Base-by-base conservation (phyloP, 75 land plant species). In the Isoetes taiwanensis region DNA sequence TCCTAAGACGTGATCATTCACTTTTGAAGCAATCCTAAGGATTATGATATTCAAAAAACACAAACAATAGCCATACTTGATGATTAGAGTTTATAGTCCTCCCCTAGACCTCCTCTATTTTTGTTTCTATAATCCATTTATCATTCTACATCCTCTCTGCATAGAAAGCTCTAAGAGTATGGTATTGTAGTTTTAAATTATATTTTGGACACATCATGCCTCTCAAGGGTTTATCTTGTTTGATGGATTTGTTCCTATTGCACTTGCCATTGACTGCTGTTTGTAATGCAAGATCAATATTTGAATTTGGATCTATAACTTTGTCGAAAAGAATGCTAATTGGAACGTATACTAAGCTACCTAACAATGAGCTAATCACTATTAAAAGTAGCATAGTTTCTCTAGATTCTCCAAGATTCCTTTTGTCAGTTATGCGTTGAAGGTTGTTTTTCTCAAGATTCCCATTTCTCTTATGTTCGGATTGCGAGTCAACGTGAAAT, bases 81-180 rank as follows among this genome's bases (percentile, higher is more conserved):
- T 48, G 97, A 90, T 50, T 80, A 64, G 52, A 83, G 75, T 9
- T 41, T 5, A 43, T 80, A 68, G 12, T 54, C 69, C 42, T 67
- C n/a, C n/a, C n/a, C n/a, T n/a, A n/a, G n/a, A n/a, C n/a, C n/a
- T n/a, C 67, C 33, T 82, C 82, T 12, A 73, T 73, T 2, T 70
- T 61, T 20, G 65, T 79, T 59, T 90, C 97, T 16, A 90, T 79
- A 77, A 34, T 73, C 76, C 33, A 66, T 24, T 6, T 79, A 70
- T 84, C 87, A 90, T 53, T 86, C 97, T 26, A 90, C 80, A 55
- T 85, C 69, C 59, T 90, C 97, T 17, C 97, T 27, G 57, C 62
- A 63, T 90, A 86, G 60, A 86, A 90, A 17, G 97, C 84, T 43
- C 97, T 69, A 60, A 86, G 37, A n/a, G 97, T 91, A 48, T 80